A percentile compares a stretch with the other conserved stretches of the same genome.
These are phyloP conservation scores for Chrysoporthe deuterocubensis DNA, from an alignment of 2,329 filamentous ascomycete species.

Conservation along the genomic window DNA sequence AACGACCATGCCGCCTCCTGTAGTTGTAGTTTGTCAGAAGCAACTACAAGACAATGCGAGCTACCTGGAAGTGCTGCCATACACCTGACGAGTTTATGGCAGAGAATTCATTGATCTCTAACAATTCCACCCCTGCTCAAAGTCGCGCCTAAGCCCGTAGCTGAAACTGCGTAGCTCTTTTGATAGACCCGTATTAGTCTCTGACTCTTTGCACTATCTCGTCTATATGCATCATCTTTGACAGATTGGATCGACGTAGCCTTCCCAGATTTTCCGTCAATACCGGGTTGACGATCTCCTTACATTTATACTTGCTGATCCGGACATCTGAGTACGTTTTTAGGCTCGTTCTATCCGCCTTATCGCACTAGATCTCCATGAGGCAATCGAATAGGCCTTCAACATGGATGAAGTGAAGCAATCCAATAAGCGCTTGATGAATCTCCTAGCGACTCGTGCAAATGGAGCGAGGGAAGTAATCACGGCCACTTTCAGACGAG, in stretches of 20 bases:
- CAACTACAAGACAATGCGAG: no score
- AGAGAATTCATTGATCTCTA: not conserved
- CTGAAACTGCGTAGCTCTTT: constrained; percentile 1
- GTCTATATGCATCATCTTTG: not conserved
- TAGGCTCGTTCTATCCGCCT: constrained; percentile 8
- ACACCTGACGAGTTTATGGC: not conserved
- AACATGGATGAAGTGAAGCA: constrained; percentile 13
- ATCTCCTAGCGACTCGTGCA: no score
- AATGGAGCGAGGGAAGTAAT: no score
- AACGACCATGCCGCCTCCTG: no score
- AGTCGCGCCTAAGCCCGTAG: not conserved
- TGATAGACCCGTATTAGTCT: not conserved
- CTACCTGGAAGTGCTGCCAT: no score
- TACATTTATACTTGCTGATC: constrained; percentile 16
- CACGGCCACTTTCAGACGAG: no score
- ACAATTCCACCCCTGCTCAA: not conserved
- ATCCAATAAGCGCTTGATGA: no score
- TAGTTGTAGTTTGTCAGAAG: no score
- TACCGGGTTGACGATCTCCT: constrained; percentile 11
- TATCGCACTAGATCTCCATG: not conserved
- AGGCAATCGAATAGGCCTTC: constrained; percentile 16
- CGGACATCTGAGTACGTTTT: constrained; percentile 19
- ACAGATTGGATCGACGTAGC: not conserved
- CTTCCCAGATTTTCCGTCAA: constrained; percentile 12
- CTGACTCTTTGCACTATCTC: constrained; percentile 1